These are phyloP conservation scores for Phycomyces nitens DNA, from an alignment of 192 early-diverging fungal species.

Conservation along the genomic window DNA sequence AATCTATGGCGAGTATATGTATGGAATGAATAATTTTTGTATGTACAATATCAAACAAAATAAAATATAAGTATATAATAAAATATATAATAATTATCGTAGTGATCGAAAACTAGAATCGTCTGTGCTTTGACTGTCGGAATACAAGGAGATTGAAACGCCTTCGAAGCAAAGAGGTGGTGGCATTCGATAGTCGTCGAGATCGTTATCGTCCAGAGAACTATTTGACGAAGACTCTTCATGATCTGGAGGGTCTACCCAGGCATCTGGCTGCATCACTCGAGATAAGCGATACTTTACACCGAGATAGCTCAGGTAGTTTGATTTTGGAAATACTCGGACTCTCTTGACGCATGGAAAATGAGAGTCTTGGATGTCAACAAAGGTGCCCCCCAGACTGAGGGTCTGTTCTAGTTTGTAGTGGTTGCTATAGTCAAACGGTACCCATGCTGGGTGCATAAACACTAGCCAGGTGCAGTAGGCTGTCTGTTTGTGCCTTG, in stretches of 20 bases:
- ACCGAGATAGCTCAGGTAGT: constrained; percentile 31
- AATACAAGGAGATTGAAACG: too few species aligned
- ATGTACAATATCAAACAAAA: too few species aligned
- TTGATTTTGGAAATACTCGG: constrained; percentile 27
- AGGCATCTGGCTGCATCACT: constrained; percentile 28
- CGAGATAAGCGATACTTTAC: constrained; percentile 26
- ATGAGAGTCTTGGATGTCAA: constrained; percentile 25
- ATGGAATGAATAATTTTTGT: too few species aligned
- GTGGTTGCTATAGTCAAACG: constrained; percentile 22
- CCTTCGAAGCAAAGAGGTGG: too few species aligned
- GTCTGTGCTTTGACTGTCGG: too few species aligned
- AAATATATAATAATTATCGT: too few species aligned
- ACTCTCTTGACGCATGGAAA: constrained; percentile 30
- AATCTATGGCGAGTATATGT: too few species aligned
- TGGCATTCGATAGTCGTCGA: too few species aligned
- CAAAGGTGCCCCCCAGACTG: constrained; percentile 27
- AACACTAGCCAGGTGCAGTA: constrained; percentile 29
- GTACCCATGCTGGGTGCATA: constrained; percentile 16
- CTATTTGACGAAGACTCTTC: background rate
- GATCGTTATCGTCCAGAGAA: background rate
- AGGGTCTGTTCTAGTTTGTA: constrained; percentile 29
- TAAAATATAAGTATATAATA: too few species aligned
- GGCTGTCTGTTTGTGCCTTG: background rate
- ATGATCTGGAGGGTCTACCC: constrained; percentile 16
- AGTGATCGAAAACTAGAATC: too few species aligned